Conservation (phyloP, 768 basidiomycete species). For the Leccinum arenicola region DNA sequence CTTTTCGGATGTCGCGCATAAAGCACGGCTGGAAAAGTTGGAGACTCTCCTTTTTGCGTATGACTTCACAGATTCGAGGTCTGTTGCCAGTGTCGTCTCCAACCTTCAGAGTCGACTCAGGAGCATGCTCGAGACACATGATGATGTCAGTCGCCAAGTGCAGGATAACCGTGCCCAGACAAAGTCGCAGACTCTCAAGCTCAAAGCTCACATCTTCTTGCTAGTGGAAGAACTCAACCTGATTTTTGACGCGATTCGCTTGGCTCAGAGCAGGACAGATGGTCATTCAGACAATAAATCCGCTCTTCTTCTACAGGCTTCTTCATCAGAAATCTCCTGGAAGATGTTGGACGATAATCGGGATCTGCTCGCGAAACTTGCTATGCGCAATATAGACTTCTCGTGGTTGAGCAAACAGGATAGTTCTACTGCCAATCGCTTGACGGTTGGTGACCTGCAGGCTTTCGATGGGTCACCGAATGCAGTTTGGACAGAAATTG, state of each 20-base stretch:
- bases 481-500: conserved; percentile 85
- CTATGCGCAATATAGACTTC: conserved; percentile 75
- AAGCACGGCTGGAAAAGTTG: conserved; percentile 70
- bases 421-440: conserved; percentile 76
- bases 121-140: conserved; percentile 53
- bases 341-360: conserved; percentile 75
- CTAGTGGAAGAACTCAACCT: conserved; percentile 78
- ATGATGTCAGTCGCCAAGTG: conserved; percentile 37
- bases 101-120: conserved; percentile 74
- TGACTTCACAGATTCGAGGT: conserved; percentile 76
- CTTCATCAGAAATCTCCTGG: conserved; percentile 88
- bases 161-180: conserved; percentile 32
- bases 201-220: conserved; percentile 69
- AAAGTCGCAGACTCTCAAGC: conserved; percentile 58
- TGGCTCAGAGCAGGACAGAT: conserved; percentile 74
- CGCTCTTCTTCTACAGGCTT: conserved; percentile 76
- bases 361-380: conserved; percentile 80
- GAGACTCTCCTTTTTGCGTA: conserved; percentile 84
- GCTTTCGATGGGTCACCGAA: conserved; percentile 84
- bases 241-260: conserved; percentile 82
- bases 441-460: conserved; percentile 72
- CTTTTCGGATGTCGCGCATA: conserved; percentile 86
- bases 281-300: conserved; percentile 71
- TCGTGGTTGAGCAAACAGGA: conserved; percentile 86
- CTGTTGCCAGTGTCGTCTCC: conserved; percentile 68